Conservation (phyloP, 2,329 filamentous ascomycete genomes). For the Colletotrichum sp. region DNA sequence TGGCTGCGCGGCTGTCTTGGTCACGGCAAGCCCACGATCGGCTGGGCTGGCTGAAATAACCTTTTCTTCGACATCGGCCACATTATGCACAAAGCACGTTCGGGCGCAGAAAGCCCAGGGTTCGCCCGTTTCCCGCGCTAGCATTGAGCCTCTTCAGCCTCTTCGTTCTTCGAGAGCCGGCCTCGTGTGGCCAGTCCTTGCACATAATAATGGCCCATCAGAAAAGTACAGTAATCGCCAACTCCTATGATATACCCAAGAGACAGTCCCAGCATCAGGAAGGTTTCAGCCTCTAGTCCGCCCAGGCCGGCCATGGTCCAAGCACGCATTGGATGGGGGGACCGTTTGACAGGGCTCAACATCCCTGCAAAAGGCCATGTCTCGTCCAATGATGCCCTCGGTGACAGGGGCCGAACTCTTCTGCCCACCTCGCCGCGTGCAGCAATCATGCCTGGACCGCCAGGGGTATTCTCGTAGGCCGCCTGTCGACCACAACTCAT, state of each 20-base stretch:
- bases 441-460: background rate
- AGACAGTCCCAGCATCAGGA: constrained; percentile 15
- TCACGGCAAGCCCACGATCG: background rate
- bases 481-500: background rate
- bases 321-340: constrained; percentile 6
- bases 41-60: background rate
- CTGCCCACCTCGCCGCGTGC: background rate
- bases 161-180: background rate
- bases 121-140: background rate
- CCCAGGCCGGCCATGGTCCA: constrained; percentile 5
- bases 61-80: background rate
- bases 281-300: constrained; percentile 9
- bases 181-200: background rate
- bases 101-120: background rate
- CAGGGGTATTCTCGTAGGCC: background rate
- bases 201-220: background rate
- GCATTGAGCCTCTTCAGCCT: background rate
- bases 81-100: background rate
- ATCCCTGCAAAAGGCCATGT: background rate
- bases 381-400: constrained; percentile 2
- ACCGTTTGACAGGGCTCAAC: background rate
- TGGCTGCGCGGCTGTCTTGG: background rate
- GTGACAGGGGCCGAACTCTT: background rate
- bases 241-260: background rate
- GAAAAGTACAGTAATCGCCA: background rate